These are phyloP conservation scores for Penicillium sp. DNA, from an alignment of 2,329 filamentous ascomycete genomes.

Conservation along the genomic window DNA sequence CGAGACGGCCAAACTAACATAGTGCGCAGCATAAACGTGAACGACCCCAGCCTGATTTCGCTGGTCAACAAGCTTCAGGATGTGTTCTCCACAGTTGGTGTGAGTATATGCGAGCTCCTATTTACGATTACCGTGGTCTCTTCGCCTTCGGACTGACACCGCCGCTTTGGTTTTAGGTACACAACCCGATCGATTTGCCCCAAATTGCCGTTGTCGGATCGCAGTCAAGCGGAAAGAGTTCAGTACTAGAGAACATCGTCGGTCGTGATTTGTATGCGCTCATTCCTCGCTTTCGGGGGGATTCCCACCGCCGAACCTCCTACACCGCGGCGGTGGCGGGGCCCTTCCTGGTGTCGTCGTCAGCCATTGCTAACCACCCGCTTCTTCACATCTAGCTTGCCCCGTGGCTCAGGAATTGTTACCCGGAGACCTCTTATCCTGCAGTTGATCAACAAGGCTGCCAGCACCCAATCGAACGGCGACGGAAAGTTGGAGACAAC, in stretches of 20 bases:
- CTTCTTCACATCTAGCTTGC: constrained; percentile 62
- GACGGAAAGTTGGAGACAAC: constrained; percentile 64
- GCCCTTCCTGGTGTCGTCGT: constrained; percentile 11
- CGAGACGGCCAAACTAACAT: constrained; percentile 28
- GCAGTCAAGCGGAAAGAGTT: constrained; percentile 99
- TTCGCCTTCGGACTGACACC: constrained; percentile 26
- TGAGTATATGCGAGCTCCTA: constrained; percentile 45
- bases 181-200: constrained; percentile 98
- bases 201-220: constrained; percentile 98
- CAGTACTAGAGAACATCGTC: constrained; percentile 97
- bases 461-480: constrained; percentile 67
- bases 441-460: constrained; percentile 90
- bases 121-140: constrained; percentile 7
- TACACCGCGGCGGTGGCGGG: constrained; percentile 14
- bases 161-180: constrained; percentile 60
- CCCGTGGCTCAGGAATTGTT: constrained; percentile 95
- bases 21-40: constrained; percentile 64
- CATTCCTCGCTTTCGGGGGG: background rate
- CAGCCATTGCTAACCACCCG: constrained; percentile 28
- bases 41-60: constrained; percentile 68
- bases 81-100: constrained; percentile 96
- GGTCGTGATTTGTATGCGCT: constrained; percentile 90
- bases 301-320: background rate
- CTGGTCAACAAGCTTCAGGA: constrained; percentile 99
- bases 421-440: constrained; percentile 94